Conservation (phyloP, 768 basidiomycete genomes). For the Boletus tylopilopsis region DNA sequence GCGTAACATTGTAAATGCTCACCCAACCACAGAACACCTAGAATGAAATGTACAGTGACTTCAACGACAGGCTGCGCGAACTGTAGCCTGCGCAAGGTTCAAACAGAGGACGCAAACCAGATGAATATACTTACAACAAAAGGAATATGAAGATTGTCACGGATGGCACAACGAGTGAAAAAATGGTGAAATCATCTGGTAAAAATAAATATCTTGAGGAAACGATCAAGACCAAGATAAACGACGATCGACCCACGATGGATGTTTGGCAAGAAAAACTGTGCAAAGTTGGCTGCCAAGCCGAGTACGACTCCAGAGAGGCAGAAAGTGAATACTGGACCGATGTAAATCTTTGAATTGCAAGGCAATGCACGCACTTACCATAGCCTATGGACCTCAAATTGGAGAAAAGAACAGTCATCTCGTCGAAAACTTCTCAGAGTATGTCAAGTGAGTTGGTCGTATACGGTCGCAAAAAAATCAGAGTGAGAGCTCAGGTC, state of each 20-base stretch:
- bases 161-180: slow-evolving; percentile 61
- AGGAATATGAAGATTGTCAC: slow-evolving; percentile 62
- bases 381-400: slow-evolving; percentile 51
- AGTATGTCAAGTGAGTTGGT: slow-evolving; percentile 3
- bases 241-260: slow-evolving; percentile 46
- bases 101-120: neutral
- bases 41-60: slow-evolving; percentile 46
- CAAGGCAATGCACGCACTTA: slow-evolving; percentile 30
- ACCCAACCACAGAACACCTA: slow-evolving; percentile 71
- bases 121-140: slow-evolving; percentile 43
- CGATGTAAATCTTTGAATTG: slow-evolving; percentile 20
- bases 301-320: slow-evolving; percentile 58
- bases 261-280: slow-evolving; percentile 58
- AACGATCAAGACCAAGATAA: neutral
- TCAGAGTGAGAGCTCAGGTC: slow-evolving; percentile 1
- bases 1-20: slow-evolving; percentile 22
- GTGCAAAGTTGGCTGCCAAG: slow-evolving; percentile 63
- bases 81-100: slow-evolving; percentile 46
- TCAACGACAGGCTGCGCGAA: slow-evolving; percentile 70
- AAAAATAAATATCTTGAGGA: neutral
- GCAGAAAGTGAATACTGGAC: slow-evolving; percentile 35
- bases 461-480: slow-evolving; percentile 6
- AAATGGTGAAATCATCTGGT: slow-evolving; percentile 68
- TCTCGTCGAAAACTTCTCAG: slow-evolving; percentile 18
- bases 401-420: slow-evolving; percentile 63